Conservation (phyloP, 192 early-diverging fungal genomes). For the Mortierella alpina region DNA sequence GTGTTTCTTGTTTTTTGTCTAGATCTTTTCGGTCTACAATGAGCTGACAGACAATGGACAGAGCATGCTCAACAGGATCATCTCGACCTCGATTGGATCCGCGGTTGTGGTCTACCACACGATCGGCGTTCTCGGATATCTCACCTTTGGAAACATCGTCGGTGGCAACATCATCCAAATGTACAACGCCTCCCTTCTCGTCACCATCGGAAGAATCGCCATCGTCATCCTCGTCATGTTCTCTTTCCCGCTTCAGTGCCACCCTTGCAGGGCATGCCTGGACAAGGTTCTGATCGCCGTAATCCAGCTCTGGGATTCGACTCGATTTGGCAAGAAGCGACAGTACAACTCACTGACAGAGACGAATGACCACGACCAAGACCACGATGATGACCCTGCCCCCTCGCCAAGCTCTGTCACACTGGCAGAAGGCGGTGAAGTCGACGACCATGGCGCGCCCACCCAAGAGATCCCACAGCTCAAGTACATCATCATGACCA, state of each 20-base stretch:
- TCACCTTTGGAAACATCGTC: constrained; percentile 89
- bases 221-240: constrained; percentile 91
- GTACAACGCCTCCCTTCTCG: constrained; percentile 76
- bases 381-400: background rate
- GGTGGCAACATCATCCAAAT: constrained; percentile 86
- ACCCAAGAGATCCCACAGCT: constrained; percentile 57
- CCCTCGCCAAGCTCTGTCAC: background rate
- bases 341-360: constrained; percentile 20
- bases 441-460: constrained; percentile 34
- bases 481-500: constrained; percentile 74
- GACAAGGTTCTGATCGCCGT: constrained; percentile 81
- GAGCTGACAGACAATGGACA: constrained; percentile 89
- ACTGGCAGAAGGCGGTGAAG: background rate
- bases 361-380: background rate
- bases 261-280: constrained; percentile 88
- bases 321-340: constrained; percentile 26
- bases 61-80: constrained; percentile 72
- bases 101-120: constrained; percentile 83
- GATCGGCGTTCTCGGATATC: constrained; percentile 91
- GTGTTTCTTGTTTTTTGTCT: constrained; percentile 56
- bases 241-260: constrained; percentile 93
- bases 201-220: constrained; percentile 88
- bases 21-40: constrained; percentile 97
- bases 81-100: constrained; percentile 79
- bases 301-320: constrained; percentile 36